Base-by-base conservation (phyloP, 495 filamentous ascomycete species). In the Penicillium diatomitis region DNA sequence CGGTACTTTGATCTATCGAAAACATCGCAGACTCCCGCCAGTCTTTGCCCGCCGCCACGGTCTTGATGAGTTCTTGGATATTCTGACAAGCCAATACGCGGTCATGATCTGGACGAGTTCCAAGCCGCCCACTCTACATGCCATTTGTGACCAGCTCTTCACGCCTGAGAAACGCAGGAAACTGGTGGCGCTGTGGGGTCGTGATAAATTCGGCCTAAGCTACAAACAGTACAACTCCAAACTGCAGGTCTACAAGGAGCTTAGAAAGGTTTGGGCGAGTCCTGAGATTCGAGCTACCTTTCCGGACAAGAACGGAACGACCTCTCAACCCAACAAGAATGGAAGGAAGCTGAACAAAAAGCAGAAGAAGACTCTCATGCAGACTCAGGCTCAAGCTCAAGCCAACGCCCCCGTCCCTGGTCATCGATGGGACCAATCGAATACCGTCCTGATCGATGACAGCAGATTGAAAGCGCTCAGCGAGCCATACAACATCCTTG, bases 71-170 rank as follows among this genome's bases (percentile, higher is more conserved):
- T 97, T 98, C 68, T 66, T 97, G 0, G 44, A 67, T 2, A 82
- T 84, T 53, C 71, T 85, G 51, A 69, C 90, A 44, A 54, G 73
- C 11, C 78, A 80, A 29, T 87, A 90, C 69, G 71, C 64, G 32
- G 84, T 95, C 10, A 86, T 95, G 68, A 78, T 98, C 47, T 98
- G 92, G 91, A 94, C 90, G 0, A 91, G 86, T 39, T 90, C 94
- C 0, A 75, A 71, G 29, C 82, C 83, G 0, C 49, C 66, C 5
- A 97, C 90, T 46, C 85, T 95, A 0, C 34, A 62, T 0, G 60
- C 61, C 5, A 84, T 97, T 11, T 66, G 58, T 46, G 57, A 11
- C 48, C 73, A 47, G 71, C 81, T 51, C 46, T 94, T 55, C 64
- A 67, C 38, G 38, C 62, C 61, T 5, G 46, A 71, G 8, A 46